Base-by-base conservation (phyloP, 805 yeast genomes). In the Candida golubevii region DNA sequence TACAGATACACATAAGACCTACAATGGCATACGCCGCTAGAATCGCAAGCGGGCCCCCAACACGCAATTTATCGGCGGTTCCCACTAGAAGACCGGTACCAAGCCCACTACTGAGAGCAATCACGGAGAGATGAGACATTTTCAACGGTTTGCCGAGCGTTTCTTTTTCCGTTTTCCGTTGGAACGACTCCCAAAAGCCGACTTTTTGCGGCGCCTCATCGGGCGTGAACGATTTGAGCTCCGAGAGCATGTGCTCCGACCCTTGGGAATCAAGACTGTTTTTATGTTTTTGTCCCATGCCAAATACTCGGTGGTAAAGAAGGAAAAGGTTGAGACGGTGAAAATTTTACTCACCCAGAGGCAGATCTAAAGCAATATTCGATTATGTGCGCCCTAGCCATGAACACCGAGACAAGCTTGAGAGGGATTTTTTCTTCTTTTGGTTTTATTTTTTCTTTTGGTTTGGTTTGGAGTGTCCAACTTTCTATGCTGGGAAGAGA, bases 11-110 rank as follows among this genome's bases (percentile, higher is more conserved):
- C 63, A 59, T 59, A 47, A 51, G 47, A 8, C 63, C 62, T 13
- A 55, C 56, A 10, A 59, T 44, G 38, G 55, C 53, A 38, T 59
- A 59, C 3, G 60, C 62, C 13, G 58, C 39, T 11, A 59, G 44
- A 13, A 59, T 42, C 38, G 60, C 49, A 9, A 55, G 51, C 2
- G 65, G 65, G 6, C 65, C 65, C 5, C 62, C 63, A 13, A 49
- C 41, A 7, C 57, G 48, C 49, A 60, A 53, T 39, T 60, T 60
- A 39, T 54, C 46, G 8, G 61, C 74, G 29, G 68, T 51, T 27
- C 73, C 75, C 30, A 69, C 75, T 49, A 68, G 58, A 26, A 69
- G 58, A 37, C 75, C 75, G 27, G 75, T 69, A 42, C 75, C 75
- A 10, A 51, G 57, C 46, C 74, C 74, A 29, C 68, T 63, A 35